A percentile compares a stretch with the other conserved stretches of the same genome.
phyloP scores from a whole-genome alignment of 116 monocot genomes.

The Papilionanthe hybrid region DNA sequence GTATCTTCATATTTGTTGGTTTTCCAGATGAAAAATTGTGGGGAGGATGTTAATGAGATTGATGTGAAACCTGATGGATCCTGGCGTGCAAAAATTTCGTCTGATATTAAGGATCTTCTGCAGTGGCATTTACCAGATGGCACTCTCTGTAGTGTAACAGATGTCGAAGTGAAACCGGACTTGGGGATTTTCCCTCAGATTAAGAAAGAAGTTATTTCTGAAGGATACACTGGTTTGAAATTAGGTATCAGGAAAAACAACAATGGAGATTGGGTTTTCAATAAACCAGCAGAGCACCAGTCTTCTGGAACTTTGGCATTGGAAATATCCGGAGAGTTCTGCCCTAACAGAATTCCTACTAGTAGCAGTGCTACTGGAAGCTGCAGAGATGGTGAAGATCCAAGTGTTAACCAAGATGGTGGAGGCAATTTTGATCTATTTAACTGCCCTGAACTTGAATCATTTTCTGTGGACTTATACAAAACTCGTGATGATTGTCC shows the following conservation, averaged over 20 bases:
- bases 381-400: slow-evolving; percentile 74
- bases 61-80: slow-evolving; percentile 88
- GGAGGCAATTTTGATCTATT: slow-evolving; percentile 40
- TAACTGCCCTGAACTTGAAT: slow-evolving; percentile 51
- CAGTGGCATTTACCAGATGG: slow-evolving; percentile 91
- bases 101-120: slow-evolving; percentile 35
- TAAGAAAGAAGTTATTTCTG: slow-evolving; percentile 51
- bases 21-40: slow-evolving; percentile 58
- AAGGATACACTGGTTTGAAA: slow-evolving; percentile 51
- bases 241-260: slow-evolving; percentile 64
- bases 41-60: slow-evolving; percentile 89
- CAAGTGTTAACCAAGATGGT: slow-evolving; percentile 77
- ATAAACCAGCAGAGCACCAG: slow-evolving; percentile 30
- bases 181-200: slow-evolving; percentile 24
- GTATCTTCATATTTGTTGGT: slow-evolving; percentile 9
- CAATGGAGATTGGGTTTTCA: slow-evolving; percentile 70
- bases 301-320: slow-evolving; percentile 30
- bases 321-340: slow-evolving; percentile 29
- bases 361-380: slow-evolving; percentile 67
- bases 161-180: slow-evolving; percentile 31
- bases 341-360: slow-evolving; percentile 34
- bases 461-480: slow-evolving; percentile 35
- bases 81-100: slow-evolving; percentile 84
- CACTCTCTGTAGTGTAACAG: slow-evolving; percentile 26
- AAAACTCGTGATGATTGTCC: slow-evolving; percentile 28